A percentile compares a stretch with the other conserved stretches of the same genome.
These are phyloP conservation scores for Schoenoplectus tabernaemontani DNA, from an alignment of 202 grass and related monocot species.

Conservation along the genomic window DNA sequence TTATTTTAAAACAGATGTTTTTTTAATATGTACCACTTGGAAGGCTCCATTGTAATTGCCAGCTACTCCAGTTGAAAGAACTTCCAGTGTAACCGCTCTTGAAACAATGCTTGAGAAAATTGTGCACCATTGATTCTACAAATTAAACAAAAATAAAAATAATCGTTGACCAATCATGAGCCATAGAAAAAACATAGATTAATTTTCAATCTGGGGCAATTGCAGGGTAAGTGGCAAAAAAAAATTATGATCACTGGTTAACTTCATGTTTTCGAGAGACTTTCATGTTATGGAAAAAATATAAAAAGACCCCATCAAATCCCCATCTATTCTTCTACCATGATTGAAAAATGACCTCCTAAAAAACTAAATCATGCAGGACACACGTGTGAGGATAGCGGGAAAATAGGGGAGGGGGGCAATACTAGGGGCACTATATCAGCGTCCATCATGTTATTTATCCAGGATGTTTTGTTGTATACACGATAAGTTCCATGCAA, in stretches of 20 bases:
- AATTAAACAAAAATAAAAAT: neutral
- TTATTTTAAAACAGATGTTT: neutral
- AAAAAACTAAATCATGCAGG: no score
- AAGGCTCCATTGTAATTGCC: conserved; percentile 86
- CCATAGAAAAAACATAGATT: neutral
- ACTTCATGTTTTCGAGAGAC: neutral
- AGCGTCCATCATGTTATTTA: no score
- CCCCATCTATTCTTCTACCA: no score
- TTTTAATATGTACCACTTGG: conserved; percentile 48
- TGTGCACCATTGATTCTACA: conserved; percentile 64
- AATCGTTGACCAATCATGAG: neutral
- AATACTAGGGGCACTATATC: no score
- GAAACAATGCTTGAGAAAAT: conserved; percentile 88
- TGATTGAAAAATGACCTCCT: no score
- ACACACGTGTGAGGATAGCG: no score
- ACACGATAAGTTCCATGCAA: neutral
- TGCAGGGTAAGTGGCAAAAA: neutral
- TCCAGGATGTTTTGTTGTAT: neutral
- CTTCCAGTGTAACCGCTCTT: conserved; percentile 50
- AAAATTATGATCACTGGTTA: neutral
- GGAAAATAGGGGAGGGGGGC: no score
- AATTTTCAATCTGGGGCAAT: neutral
- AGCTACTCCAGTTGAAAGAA: conserved; percentile 76
- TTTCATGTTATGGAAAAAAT: no score
- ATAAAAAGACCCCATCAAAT: no score